phyloP scores from a whole-genome alignment of 2,329 filamentous ascomycete genomes.

The Cladobotryum mycophilum region DNA sequence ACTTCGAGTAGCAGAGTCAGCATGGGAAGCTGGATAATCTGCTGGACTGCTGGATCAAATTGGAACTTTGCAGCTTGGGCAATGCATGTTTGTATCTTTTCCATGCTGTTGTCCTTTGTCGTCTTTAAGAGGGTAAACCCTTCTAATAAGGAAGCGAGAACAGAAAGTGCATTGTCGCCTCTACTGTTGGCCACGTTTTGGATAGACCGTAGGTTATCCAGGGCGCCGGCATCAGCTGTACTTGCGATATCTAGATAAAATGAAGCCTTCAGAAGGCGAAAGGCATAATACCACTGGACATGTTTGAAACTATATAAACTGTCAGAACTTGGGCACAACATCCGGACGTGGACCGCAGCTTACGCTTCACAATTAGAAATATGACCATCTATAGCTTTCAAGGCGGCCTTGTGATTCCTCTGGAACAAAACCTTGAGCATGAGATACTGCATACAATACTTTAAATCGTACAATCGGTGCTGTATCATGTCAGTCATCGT shows the following conservation, averaged over 20 bases:
- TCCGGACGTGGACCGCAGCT: constrained; percentile 19
- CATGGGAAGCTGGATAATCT: constrained; percentile 60
- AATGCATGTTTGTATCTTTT: constrained; percentile 65
- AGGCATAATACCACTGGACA: constrained; percentile 68
- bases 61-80: constrained; percentile 69
- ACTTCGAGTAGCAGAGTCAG: constrained; percentile 64
- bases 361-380: constrained; percentile 63
- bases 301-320: constrained; percentile 50
- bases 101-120: constrained; percentile 57
- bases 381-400: constrained; percentile 64
- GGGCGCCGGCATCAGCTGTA: constrained; percentile 54
- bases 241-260: constrained; percentile 58
- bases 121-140: constrained; percentile 62
- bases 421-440: constrained; percentile 65
- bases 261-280: constrained; percentile 66
- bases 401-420: constrained; percentile 63
- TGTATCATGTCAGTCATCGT: constrained; percentile 15
- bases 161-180: constrained; percentile 57
- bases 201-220: constrained; percentile 65
- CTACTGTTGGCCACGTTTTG: constrained; percentile 51
- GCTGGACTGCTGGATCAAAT: constrained; percentile 53
- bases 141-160: constrained; percentile 61
- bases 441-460: constrained; percentile 72
- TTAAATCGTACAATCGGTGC: constrained; percentile 52
- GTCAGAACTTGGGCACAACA: too few species aligned